Percentiles rank a stretch among this genome's conserved stretches.
phyloP scores from a whole-genome alignment of 2,329 filamentous ascomycete genomes.

The Phialophora tarda region DNA sequence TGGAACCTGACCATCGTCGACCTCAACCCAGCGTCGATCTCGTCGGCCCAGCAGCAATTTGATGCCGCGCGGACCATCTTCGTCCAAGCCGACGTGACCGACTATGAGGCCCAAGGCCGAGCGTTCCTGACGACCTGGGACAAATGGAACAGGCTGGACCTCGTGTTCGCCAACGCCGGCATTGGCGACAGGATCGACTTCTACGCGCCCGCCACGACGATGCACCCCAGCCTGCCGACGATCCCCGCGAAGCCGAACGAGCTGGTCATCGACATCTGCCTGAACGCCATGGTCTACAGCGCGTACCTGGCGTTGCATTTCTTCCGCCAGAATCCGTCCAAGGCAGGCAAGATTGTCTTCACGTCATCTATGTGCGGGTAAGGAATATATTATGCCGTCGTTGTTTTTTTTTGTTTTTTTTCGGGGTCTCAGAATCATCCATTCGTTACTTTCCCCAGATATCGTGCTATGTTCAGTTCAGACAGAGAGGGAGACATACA shows the following conservation, averaged over 20 bases:
- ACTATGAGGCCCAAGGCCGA: constrained; percentile 17
- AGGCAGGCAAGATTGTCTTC: constrained; percentile 22
- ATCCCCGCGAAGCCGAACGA: constrained; percentile 14
- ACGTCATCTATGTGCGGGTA: constrained; percentile 20
- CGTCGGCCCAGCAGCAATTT: constrained; percentile 9
- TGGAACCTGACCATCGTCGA: constrained; percentile 23
- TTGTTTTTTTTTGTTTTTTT: too few relatives aligned
- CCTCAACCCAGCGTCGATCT: constrained; percentile 10
- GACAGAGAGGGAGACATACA: neutral
- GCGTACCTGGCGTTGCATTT: constrained; percentile 19
- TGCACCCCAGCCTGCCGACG: neutral
- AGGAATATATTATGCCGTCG: neutral
- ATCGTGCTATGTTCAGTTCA: neutral
- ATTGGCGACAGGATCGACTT: constrained; percentile 19
- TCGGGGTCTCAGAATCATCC: too few relatives aligned
- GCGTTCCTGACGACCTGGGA: constrained; percentile 17
- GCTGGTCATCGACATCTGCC: constrained; percentile 20
- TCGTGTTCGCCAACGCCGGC: constrained; percentile 18
- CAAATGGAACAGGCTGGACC: constrained; percentile 14
- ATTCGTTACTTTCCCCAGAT: neutral
- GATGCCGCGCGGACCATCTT: constrained; percentile 6
- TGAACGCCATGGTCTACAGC: constrained; percentile 23
- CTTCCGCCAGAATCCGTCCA: constrained; percentile 19
- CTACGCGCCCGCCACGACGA: constrained; percentile 4
- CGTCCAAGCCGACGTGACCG: constrained; percentile 18